Base-by-base conservation (phyloP, 1,139 yeast species). In the Yamadazyma friedrichii region DNA sequence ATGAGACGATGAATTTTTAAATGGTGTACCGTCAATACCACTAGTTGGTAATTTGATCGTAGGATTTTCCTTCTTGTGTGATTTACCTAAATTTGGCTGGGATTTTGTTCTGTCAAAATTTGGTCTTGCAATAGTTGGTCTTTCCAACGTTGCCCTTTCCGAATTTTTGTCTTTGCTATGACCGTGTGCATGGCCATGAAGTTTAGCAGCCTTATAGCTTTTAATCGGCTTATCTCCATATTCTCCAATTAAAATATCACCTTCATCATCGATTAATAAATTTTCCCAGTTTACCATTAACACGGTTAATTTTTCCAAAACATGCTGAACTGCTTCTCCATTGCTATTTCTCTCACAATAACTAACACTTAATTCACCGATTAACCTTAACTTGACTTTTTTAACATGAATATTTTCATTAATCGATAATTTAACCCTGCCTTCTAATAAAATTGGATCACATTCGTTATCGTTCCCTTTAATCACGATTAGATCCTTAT, bases 201-300 rank as follows among this genome's bases (percentile, higher is more conserved):
- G 6, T 13, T 36, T 36, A 31, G 30, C 36, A 6, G 35, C 17
- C 42, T 47, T 54, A 13, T 45, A 46, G 27, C 45, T 40, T 33
- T 44, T 55, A 38, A 45, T 54, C 35, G 60, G 64, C 42, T 45
- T 54, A 48, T 70, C 76, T 28, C 74, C 71, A 42, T 69, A 67
- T 39, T 64, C 60, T 1, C 82, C 81, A 44, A 61, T 67, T 3
- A 52, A 50, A 2, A 79, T 57, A 2, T 49, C 49, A 0, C 88
- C 88, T 6, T 70, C 62, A 1, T 75, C 58, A 31, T 62, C 56
- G 3, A 71, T 64, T 34, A 84, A 61, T 20, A 84, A 58, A 50
- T 84, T 83, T 36, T 72, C 70, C 91, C 91, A 84, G 12, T 63
- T 67, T 20, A 75, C 78, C 36, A 74, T 74, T 43, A 83, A 64